Conservation (phyloP, 2,329 filamentous ascomycete genomes). For the Orbilia quercus region DNA sequence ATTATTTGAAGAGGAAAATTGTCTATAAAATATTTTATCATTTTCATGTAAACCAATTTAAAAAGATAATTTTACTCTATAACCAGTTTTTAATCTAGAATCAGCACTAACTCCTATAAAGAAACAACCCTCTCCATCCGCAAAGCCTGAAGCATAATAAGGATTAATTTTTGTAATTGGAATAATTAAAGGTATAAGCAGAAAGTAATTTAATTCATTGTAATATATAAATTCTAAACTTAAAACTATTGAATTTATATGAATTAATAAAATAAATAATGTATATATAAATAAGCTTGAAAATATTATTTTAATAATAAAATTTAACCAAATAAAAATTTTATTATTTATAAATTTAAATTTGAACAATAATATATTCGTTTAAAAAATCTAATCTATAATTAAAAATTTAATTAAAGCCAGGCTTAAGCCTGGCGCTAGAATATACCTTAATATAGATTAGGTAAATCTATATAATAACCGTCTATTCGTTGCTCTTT, state of each 20-base stretch:
- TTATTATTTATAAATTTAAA: constrained; percentile 50
- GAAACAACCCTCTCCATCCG: constrained; percentile 32
- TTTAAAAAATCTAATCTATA: constrained; percentile 57
- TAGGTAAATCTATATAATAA: constrained; percentile 51
- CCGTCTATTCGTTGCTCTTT: constrained; percentile 36
- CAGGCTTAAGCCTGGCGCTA: not conserved
- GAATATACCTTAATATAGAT: constrained; percentile 35
- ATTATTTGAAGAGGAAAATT: constrained; percentile 25
- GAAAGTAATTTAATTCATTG: constrained; percentile 30
- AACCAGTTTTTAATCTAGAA: constrained; percentile 32
- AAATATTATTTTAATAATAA: constrained; percentile 56
- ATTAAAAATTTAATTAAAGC: constrained; percentile 56
- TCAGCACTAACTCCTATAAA: constrained; percentile 29
- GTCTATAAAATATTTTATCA: constrained; percentile 26
- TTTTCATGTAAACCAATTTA: constrained; percentile 38
- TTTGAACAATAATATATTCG: constrained; percentile 44
- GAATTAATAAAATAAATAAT: constrained; percentile 49
- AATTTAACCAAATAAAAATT: constrained; percentile 38
- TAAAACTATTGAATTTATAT: constrained; percentile 54
- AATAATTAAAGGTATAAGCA: constrained; percentile 31
- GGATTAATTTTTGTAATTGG: constrained; percentile 35
- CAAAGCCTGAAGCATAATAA: constrained; percentile 33
- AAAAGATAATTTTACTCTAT: constrained; percentile 35
- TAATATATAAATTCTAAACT: constrained; percentile 39
- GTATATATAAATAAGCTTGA: constrained; percentile 54